A percentile compares a stretch with the other conserved stretches of the same genome.
Conservation (phyloP, 2,329 filamentous ascomycete genomes). For the Alternaria solani region DNA sequence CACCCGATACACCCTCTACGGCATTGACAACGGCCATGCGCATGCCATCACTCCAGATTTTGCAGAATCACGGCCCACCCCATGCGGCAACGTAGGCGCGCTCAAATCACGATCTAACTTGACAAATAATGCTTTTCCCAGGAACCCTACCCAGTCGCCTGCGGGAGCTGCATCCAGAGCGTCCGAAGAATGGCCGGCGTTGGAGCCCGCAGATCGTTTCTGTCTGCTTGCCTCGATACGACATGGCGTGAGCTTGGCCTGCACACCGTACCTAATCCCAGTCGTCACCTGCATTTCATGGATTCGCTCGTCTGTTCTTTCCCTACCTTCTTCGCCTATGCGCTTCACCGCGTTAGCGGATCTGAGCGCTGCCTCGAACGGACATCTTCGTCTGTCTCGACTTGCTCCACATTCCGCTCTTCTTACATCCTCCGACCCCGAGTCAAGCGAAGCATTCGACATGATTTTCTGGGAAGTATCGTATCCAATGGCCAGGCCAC, state of each 20-base stretch:
- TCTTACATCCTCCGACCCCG: conserved; percentile 4
- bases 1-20: conserved; percentile 9
- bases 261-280: conserved; percentile 15
- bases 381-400: conserved; percentile 17
- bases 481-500: conserved; percentile 4
- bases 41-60: conserved; percentile 3
- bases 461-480: neutral
- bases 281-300: conserved; percentile 21
- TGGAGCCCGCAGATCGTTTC: conserved; percentile 29
- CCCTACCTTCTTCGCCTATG: conserved; percentile 14
- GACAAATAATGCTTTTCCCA: conserved; percentile 25
- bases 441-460: conserved; percentile 14
- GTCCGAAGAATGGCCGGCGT: conserved; percentile 43
- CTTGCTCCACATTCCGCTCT: conserved; percentile 10
- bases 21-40: conserved; percentile 1
- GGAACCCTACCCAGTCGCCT: conserved; percentile 9
- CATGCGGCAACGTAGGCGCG: conserved; percentile 2
- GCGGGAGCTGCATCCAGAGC: conserved; percentile 25
- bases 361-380: conserved; percentile 14
- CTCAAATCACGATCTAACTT: conserved; percentile 19
- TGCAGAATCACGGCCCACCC: neutral
- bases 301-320: conserved; percentile 27
- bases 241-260: conserved; percentile 24
- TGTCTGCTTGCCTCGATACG: conserved; percentile 26
- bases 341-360: conserved; percentile 18